These are phyloP conservation scores for Phytophthora sp. DNA, from an alignment of 352 stramenopile species.

Conservation along the genomic window DNA sequence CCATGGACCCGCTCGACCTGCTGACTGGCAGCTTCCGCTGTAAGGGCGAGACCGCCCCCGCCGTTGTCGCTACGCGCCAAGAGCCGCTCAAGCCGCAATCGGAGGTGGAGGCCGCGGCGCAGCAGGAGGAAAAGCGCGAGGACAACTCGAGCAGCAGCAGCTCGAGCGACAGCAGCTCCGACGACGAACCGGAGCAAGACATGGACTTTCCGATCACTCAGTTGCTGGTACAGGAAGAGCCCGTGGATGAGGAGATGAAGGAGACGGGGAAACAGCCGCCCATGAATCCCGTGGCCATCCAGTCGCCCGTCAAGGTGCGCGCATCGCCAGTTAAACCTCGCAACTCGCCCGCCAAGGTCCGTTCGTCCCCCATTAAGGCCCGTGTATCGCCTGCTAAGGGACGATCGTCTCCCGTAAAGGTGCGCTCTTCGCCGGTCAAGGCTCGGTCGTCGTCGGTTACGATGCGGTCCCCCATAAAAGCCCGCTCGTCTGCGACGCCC, in stretches of 20 bases:
- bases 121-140: slow-evolving; percentile 33
- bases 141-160: slow-evolving; percentile 27
- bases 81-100: background rate
- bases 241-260: slow-evolving; percentile 6
- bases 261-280: slow-evolving; percentile 5
- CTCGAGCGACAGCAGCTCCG: slow-evolving; percentile 19
- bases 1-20: slow-evolving; percentile 35
- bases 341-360: slow-evolving; percentile 19
- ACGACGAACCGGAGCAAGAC: slow-evolving; percentile 37
- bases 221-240: slow-evolving; percentile 41
- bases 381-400: slow-evolving; percentile 19
- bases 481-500: slow-evolving; percentile 13
- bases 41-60: background rate
- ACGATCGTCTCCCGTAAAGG: slow-evolving; percentile 13
- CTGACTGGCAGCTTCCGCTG: slow-evolving; percentile 14
- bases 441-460: slow-evolving; percentile 18
- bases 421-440: slow-evolving; percentile 8
- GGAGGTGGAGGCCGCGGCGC: background rate
- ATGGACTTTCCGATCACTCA: slow-evolving; percentile 50
- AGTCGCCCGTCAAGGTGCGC: slow-evolving; percentile 7
- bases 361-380: slow-evolving; percentile 13
- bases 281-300: slow-evolving; percentile 10
- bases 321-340: slow-evolving; percentile 14
- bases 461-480: slow-evolving; percentile 15
- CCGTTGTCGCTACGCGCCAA: background rate